Evolutionary conservation across 768 basidiomycete species (phyloP), one percentile per base, ranked within the genome.

Genomic region (Suillus americanus): DNA sequence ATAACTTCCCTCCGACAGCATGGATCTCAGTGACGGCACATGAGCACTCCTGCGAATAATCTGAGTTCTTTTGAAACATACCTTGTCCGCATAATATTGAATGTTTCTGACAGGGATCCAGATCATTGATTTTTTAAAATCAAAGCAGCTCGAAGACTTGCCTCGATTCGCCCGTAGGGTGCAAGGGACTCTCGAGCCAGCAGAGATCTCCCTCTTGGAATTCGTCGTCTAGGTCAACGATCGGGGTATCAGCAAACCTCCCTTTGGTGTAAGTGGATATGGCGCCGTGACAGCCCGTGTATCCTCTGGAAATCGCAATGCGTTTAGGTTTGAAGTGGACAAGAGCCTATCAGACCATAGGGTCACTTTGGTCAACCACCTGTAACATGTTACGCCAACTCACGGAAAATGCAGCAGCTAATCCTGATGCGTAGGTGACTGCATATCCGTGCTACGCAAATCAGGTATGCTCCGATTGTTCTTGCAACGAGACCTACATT

Each of bases 121-220:
- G 64, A 61, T 59, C 57, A 30, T 12, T 28, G 18, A 20, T 20
- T 13, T 43, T 6, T 25, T 3, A 13, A 50, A 62, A 45, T 7
- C 45, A 48, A 20, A 28, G 28, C 12, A 50, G 12, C n/a, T 56
- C 43, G 41, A 48, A 61, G 60, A 68, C 77, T 64, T 68, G 86
- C 90, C 87, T 86, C 5, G 89, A 86, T 73, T 89, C 90, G 43
- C 95, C 95, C 1, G 86, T 91, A 8, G 95, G 95, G 72, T 97
- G 96, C 65, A 94, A 66, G 2, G 95, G 95, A 0, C 91, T 94
- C 78, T 96, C 94, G 16, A 97, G 77, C 92, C 94, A 95, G 70
- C 89, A 90, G 3, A 95, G 70, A 74, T 94, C 92, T 54, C 91
- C 91, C 48, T 82, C 77, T 71, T 85, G 78, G 72, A 83, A 92